These are phyloP conservation scores for Irpex lacteus DNA, from an alignment of 1,284 basidiomycete genomes.

Conservation along the genomic window DNA sequence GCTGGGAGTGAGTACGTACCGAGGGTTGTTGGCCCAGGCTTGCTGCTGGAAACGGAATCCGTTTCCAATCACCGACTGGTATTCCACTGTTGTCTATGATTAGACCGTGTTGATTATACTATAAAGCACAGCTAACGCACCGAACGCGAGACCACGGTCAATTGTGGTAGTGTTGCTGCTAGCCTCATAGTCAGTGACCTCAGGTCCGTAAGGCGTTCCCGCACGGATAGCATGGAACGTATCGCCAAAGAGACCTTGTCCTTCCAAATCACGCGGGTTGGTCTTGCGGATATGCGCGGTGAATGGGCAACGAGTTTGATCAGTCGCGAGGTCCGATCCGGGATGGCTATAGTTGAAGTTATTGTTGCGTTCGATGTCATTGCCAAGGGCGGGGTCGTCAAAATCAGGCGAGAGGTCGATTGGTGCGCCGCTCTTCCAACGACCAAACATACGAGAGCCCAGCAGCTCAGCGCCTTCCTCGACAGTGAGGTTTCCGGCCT, in stretches of 20 bases:
- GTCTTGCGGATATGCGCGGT: slow-evolving; percentile 23
- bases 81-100: slow-evolving; percentile 1
- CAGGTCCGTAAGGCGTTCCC: slow-evolving; percentile 29
- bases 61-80: slow-evolving; percentile 6
- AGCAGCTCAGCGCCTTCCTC: slow-evolving; percentile 9
- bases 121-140: not conserved
- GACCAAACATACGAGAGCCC: slow-evolving; percentile 14
- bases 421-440: slow-evolving; percentile 10
- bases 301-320: slow-evolving; percentile 27
- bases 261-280: slow-evolving; percentile 11
- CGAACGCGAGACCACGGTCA: not conserved
- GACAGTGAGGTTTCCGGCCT: slow-evolving; percentile 3
- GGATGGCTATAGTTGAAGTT: slow-evolving; percentile 7
- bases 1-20: not conserved
- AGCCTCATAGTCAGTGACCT: slow-evolving; percentile 22
- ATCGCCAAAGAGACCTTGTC: slow-evolving; percentile 16
- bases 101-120: not conserved
- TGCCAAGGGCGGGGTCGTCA: slow-evolving; percentile 6
- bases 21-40: not conserved
- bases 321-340: not conserved
- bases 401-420: slow-evolving; percentile 1
- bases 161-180: not conserved
- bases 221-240: slow-evolving; percentile 15
- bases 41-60: slow-evolving; percentile 5
- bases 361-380: slow-evolving; percentile 6